Evolutionary conservation across 1,139 yeast genomes (phyloP), one percentile per base, ranked within the genome.

Genomic region (Lodderomyces orthopsilosis): DNA sequence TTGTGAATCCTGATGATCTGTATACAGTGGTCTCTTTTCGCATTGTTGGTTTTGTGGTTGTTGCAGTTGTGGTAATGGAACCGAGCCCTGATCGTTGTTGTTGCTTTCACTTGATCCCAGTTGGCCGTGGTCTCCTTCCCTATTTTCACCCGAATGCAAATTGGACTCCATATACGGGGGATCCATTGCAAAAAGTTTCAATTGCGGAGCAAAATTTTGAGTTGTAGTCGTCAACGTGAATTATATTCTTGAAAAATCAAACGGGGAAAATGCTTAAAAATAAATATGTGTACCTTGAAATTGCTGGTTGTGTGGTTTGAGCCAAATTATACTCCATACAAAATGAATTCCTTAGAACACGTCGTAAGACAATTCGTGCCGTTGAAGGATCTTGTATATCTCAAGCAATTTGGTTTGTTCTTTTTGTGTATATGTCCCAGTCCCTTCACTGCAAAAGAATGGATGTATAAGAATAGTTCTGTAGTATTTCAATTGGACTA

Each of bases 91-190:
- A 27, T 12, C 6, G 15, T 9, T 8, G 17, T 27, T 27, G 40
- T 15, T 34, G 17, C 8, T 8, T 15, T 30, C 34, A 15, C 10
- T 8, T 5, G 26, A 19, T 6, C 12, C 26, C 24, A 7, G 35
- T 12, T 35, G 27, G 8, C 13, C 37, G 17, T 26, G 32, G 21
- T 24, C 37, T 17, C 19, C 39, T 10, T 23, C 30, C 24, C 13
- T 28, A 17, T 14, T 30, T 6, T 30, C 34, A 15, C 12, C 19
- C 12, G 19, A 15, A 15, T 30, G 34, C 18, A 15, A 14, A 4
- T 61, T 60, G 37, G 59, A 51, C 40, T 64, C 70, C 46, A 64
- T 57, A 55, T 58, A 65, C 49, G 60, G 68, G 48, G 65, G 71
- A 47, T 67, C 72, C 71, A 66, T 65, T 33, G 37, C 52, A 36